A percentile compares a stretch with the other conserved stretches of the same genome.
These are phyloP conservation scores for Nothomitra cinnamomea DNA, from an alignment of 2,329 filamentous ascomycete species.

Conservation along the genomic window DNA sequence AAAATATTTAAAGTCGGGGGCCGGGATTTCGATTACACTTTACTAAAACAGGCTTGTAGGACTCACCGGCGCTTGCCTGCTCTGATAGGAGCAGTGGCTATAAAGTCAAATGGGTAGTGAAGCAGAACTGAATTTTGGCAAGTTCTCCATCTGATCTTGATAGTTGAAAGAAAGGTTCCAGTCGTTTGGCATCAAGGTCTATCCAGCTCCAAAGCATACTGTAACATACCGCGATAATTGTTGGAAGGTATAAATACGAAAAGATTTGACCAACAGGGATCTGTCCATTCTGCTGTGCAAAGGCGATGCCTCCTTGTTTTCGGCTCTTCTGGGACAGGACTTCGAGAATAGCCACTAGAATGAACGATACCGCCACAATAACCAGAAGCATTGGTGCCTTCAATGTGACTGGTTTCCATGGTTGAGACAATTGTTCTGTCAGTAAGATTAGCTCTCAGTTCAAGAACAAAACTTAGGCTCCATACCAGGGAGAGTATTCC, in stretches of 20 bases:
- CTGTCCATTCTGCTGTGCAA: slow-evolving; percentile 19
- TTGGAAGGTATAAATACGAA: slow-evolving; percentile 35
- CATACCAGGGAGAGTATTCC: too few species aligned
- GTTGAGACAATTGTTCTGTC: neutral
- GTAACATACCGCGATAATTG: slow-evolving; percentile 35
- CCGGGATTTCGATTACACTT: too few species aligned
- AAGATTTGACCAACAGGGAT: slow-evolving; percentile 24
- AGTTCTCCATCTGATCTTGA: slow-evolving; percentile 28
- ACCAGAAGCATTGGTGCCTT: slow-evolving; percentile 21
- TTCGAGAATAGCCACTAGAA: slow-evolving; percentile 29
- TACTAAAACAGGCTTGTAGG: neutral
- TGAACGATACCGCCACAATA: slow-evolving; percentile 22
- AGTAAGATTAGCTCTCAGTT: too few species aligned
- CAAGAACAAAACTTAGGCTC: too few species aligned
- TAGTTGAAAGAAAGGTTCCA: slow-evolving; percentile 44
- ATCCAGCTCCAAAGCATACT: slow-evolving; percentile 40
- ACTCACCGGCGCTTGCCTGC: slow-evolving; percentile 19
- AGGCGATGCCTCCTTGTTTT: slow-evolving; percentile 25
- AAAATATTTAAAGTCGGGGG: too few species aligned
- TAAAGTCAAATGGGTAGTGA: slow-evolving; percentile 35
- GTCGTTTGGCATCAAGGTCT: slow-evolving; percentile 38
- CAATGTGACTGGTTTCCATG: slow-evolving; percentile 25
- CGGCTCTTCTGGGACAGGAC: slow-evolving; percentile 25
- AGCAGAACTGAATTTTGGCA: slow-evolving; percentile 32
- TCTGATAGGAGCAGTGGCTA: slow-evolving; percentile 26